A percentile compares a stretch with the other conserved stretches of the same genome.
Conservation (phyloP, 177 flowering plant genomes). For the Vitis hybrid region DNA sequence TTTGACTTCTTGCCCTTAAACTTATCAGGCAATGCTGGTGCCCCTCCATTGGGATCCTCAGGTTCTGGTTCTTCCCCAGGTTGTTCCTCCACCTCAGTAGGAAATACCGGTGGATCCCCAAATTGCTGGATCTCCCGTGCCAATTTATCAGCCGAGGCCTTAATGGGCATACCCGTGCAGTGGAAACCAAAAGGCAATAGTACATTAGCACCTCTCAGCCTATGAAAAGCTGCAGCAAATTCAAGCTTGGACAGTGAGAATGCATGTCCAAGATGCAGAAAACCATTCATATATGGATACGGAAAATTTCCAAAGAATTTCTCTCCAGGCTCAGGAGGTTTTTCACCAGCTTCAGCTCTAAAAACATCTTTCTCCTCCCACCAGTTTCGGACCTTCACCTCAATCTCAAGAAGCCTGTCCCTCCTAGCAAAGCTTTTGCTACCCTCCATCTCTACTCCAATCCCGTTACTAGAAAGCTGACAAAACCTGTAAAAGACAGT, state of each 20-base stretch:
- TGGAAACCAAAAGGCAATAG: constrained; percentile 89
- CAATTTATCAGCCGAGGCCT: constrained; percentile 92
- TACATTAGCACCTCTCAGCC: constrained; percentile 82
- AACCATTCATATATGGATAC: constrained; percentile 92
- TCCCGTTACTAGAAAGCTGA: constrained; percentile 21
- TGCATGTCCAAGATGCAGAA: constrained; percentile 85
- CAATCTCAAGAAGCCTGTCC: constrained; percentile 66
- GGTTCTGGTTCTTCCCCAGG: constrained; percentile 20
- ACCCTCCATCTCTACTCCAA: constrained; percentile 39
- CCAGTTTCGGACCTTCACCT: constrained; percentile 47
- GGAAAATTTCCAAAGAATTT: constrained; percentile 94
- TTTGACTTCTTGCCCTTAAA: constrained; percentile 90
- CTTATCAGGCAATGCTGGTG: constrained; percentile 44
- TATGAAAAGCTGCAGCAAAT: constrained; percentile 83
- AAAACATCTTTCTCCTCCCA: constrained; percentile 78
- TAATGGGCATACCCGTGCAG: constrained; percentile 97
- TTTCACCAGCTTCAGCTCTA: constrained; percentile 51
- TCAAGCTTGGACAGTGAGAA: constrained; percentile 90
- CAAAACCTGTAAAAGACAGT: constrained; percentile 25
- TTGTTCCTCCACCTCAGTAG: constrained; percentile 31
- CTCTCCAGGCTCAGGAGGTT: constrained; percentile 58
- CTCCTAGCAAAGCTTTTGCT: constrained; percentile 78
- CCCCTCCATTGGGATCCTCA: constrained; percentile 31
- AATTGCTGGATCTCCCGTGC: constrained; percentile 57
- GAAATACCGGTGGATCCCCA: constrained; percentile 79